Evolutionary conservation across 163 green algal genomes (phyloP).

Genomic region (Prototheca wickerhamii): DNA sequence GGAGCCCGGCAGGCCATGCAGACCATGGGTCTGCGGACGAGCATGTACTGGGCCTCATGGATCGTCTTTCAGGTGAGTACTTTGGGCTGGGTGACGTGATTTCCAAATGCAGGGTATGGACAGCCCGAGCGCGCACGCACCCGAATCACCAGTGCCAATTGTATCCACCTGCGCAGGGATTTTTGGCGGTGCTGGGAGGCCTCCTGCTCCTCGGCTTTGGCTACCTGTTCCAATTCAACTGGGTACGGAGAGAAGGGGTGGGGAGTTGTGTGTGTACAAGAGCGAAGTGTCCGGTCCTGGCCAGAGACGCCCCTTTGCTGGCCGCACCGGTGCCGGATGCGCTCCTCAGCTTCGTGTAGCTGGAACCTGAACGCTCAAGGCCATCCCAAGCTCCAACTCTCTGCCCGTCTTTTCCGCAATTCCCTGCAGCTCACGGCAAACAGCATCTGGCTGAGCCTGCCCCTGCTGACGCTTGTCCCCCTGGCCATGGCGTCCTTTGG

Average conservation of each 20-base stretch:
- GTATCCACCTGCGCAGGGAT: constrained; percentile 11
- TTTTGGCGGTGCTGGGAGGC: constrained; percentile 17
- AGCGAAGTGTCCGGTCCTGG: too few species aligned
- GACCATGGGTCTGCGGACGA: constrained; percentile 21
- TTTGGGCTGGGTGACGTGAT: too few species aligned
- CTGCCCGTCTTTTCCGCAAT: too few species aligned
- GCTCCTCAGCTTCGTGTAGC: too few species aligned
- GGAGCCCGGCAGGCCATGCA: constrained; percentile 20
- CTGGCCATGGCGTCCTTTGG: constrained; percentile 25
- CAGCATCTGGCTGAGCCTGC: constrained; percentile 17
- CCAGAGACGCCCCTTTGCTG: too few species aligned
- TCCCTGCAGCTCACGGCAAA: constrained; percentile 21
- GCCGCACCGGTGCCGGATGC: too few species aligned
- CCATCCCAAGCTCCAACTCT: too few species aligned
- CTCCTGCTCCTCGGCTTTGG: constrained; percentile 22
- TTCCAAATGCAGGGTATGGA: too few species aligned
- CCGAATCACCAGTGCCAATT: too few species aligned
- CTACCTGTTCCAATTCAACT: constrained; percentile 20
- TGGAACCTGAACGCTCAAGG: too few species aligned
- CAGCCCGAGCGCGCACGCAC: too few species aligned
- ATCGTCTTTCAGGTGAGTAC: constrained; percentile 17
- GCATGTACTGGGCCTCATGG: constrained; percentile 26
- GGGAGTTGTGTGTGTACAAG: not conserved
- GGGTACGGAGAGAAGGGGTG: constrained; percentile 12
- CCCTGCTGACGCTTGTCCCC: constrained; percentile 15